phyloP scores from a whole-genome alignment of 148 eudicot genomes.

The Linanthus parryae region DNA sequence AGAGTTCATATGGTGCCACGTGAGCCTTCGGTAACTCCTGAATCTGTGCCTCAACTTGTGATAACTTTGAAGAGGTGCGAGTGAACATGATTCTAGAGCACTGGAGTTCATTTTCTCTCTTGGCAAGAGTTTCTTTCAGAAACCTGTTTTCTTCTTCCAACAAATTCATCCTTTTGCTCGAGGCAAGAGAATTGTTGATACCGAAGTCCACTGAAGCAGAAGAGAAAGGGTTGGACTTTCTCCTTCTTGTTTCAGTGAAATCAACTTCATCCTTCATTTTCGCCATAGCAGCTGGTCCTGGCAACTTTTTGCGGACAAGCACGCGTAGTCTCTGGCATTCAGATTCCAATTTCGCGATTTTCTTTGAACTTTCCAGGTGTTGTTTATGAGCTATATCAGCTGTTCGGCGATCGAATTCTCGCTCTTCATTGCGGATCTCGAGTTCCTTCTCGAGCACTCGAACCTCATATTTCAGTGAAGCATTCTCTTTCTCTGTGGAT shows the following conservation, averaged over 20 bases:
- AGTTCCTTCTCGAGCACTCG: slow-evolving; percentile 81
- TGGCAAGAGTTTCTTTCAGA: slow-evolving; percentile 47
- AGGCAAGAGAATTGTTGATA: slow-evolving; percentile 32
- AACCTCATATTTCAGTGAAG: slow-evolving; percentile 72
- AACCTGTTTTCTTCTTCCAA: slow-evolving; percentile 74
- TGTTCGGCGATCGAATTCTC: slow-evolving; percentile 60
- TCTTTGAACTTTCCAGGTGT: slow-evolving; percentile 68
- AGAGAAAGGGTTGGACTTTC: slow-evolving; percentile 34
- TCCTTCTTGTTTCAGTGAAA: slow-evolving; percentile 35
- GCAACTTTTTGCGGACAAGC: slow-evolving; percentile 72
- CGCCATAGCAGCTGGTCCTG: slow-evolving; percentile 78
- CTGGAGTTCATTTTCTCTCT: slow-evolving; percentile 46
- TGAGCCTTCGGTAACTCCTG: slow-evolving; percentile 31
- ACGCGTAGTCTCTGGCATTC: slow-evolving; percentile 85
- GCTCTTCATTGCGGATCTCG: slow-evolving; percentile 81
- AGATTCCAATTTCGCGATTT: slow-evolving; percentile 72
- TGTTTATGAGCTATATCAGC: slow-evolving; percentile 63
- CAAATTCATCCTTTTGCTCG: slow-evolving; percentile 35
- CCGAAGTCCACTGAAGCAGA: slow-evolving; percentile 29
- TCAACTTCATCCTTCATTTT: slow-evolving; percentile 86
- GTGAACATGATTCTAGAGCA: slow-evolving; percentile 28
- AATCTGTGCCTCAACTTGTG: slow-evolving; percentile 42
- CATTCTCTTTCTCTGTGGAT: slow-evolving; percentile 59
- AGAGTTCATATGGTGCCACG: slow-evolving; percentile 23
- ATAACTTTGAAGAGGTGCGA: slow-evolving; percentile 34